Conservation (phyloP, 2,329 filamentous ascomycete genomes). For the Rachicladosporium sp. region DNA sequence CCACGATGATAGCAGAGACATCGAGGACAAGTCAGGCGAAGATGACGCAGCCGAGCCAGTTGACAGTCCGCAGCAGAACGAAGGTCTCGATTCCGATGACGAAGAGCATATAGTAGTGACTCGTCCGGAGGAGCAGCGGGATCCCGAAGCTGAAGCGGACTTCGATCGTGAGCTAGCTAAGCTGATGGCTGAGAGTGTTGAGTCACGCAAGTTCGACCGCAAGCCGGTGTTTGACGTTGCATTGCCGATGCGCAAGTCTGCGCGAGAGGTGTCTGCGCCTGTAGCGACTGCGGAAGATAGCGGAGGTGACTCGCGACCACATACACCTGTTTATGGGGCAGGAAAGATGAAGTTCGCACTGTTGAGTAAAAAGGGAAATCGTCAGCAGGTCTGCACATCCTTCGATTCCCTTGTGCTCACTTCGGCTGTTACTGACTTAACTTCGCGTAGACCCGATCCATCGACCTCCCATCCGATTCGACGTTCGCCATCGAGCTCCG, state of each 20-base stretch:
- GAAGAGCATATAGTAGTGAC: conserved; percentile 90
- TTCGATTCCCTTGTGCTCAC: no score
- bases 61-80: conserved; percentile 39
- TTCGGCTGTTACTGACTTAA: neutral
- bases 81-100: conserved; percentile 46
- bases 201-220: conserved; percentile 90
- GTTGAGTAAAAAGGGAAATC: conserved; percentile 89
- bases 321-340: conserved; percentile 21
- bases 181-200: conserved; percentile 94
- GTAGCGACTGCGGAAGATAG: conserved; percentile 27
- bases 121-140: conserved; percentile 75
- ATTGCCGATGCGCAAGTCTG: conserved; percentile 64
- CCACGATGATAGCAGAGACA: conserved; percentile 48
- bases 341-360: conserved; percentile 93
- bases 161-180: conserved; percentile 97
- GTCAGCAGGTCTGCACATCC: conserved; percentile 60
- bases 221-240: conserved; percentile 95
- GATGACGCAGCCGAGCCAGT: conserved; percentile 40
- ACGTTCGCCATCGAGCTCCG: conserved; percentile 94
- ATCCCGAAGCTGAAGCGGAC: conserved; percentile 89
- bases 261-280: conserved; percentile 43
- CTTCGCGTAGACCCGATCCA: conserved; percentile 65
- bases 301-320: conserved; percentile 27
- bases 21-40: conserved; percentile 38
- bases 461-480: conserved; percentile 81